These are phyloP conservation scores for Verbascum thapsus DNA, from an alignment of 257 asterid genomes.

Conservation along the genomic window DNA sequence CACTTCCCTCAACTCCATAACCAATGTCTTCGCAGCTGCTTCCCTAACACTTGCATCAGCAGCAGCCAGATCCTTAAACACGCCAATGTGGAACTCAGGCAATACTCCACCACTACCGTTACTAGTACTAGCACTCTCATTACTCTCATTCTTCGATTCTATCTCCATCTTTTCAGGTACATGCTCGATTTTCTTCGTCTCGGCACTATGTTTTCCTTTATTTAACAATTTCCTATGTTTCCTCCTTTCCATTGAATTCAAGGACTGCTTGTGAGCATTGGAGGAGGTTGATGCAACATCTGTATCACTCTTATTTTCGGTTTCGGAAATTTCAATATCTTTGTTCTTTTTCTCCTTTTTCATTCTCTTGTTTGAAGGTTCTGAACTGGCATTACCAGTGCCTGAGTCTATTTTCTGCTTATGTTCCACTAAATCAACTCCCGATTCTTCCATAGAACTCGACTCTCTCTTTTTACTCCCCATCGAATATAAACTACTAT, in stretches of 20 bases:
- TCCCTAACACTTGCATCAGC: conserved; percentile 65
- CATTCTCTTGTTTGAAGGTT: conserved; percentile 55
- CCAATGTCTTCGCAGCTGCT: conserved; percentile 70
- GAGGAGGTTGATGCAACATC: conserved; percentile 48
- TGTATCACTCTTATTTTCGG: conserved; percentile 29
- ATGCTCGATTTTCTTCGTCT: conserved; percentile 32
- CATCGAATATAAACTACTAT: conserved; percentile 35
- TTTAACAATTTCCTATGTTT: conserved; percentile 59
- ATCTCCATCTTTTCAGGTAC: conserved; percentile 30
- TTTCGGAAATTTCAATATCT: conserved; percentile 33
- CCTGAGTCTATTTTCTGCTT: conserved; percentile 21
- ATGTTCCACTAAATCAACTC: conserved; percentile 25
- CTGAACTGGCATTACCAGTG: conserved; percentile 37
- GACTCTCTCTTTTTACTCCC: conserved; percentile 66
- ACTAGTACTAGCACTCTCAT: conserved; percentile 38
- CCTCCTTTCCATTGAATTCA: conserved; percentile 71
- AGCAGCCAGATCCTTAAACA: conserved; percentile 73
- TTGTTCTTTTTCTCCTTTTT: conserved; percentile 57
- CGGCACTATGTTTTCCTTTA: conserved; percentile 54
- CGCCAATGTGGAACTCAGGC: conserved; percentile 92
- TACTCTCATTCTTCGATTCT: conserved; percentile 40
- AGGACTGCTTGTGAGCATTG: conserved; percentile 23
- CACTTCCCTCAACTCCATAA: conserved; percentile 64
- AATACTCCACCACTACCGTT: conserved; percentile 41
- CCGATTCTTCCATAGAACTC: conserved; percentile 40